These are phyloP conservation scores for Trichoderma breve DNA, from an alignment of 2,329 filamentous ascomycete genomes.

Conservation along the genomic window DNA sequence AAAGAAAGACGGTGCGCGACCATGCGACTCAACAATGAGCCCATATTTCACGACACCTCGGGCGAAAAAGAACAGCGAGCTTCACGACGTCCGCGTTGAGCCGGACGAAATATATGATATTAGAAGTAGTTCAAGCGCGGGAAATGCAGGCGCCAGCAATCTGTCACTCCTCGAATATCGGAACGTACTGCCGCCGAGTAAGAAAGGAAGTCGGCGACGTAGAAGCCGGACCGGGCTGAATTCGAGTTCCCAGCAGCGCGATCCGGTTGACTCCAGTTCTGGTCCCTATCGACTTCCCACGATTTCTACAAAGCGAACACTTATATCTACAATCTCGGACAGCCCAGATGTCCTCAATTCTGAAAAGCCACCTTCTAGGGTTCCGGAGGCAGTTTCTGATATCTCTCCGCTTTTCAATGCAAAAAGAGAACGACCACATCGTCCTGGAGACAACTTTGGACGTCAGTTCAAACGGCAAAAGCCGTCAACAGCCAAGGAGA, in stretches of 20 bases:
- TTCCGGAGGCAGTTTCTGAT: slow-evolving; percentile 27
- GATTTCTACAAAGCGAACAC: background rate
- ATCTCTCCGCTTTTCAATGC: slow-evolving; percentile 4
- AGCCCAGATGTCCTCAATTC: slow-evolving; percentile 30
- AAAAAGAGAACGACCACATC: slow-evolving; percentile 17
- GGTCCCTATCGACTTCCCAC: background rate
- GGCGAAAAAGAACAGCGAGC: background rate
- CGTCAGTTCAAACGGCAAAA: slow-evolving; percentile 24
- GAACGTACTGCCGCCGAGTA: slow-evolving; percentile 15
- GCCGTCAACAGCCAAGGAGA: slow-evolving; percentile 10
- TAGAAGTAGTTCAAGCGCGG: slow-evolving; percentile 20
- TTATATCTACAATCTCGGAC: background rate
- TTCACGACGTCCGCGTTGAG: slow-evolving; percentile 1
- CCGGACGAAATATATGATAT: slow-evolving; percentile 19
- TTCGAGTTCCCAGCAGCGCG: background rate
- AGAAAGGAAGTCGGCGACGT: background rate
- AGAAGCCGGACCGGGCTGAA: slow-evolving; percentile 13
- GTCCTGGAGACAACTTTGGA: background rate
- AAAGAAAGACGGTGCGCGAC: slow-evolving; percentile 9
- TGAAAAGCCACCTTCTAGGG: slow-evolving; percentile 21
- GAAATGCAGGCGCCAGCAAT: background rate
- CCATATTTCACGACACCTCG: background rate
- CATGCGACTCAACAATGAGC: background rate
- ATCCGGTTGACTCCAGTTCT: background rate
- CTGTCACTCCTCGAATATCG: slow-evolving; percentile 25